Evolutionary conservation across 2,329 filamentous ascomycete species (phyloP).

Genomic region (Hypoxylon sp.): DNA sequence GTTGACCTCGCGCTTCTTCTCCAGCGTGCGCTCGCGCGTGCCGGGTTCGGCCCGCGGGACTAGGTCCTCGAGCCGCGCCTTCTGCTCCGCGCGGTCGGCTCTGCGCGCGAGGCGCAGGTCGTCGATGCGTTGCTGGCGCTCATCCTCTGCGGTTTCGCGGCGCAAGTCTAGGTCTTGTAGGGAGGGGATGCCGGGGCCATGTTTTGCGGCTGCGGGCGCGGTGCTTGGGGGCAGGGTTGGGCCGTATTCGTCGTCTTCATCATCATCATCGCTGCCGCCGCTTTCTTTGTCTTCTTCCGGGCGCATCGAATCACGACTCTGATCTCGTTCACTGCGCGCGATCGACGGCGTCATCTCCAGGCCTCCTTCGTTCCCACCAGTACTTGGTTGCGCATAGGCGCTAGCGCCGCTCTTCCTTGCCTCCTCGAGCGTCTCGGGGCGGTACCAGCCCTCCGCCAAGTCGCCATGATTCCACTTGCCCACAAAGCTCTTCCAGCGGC

Average conservation of each 20-base stretch:
- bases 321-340: no score
- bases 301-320: not conserved
- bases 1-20: slow-evolving; percentile 83
- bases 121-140: slow-evolving; percentile 62
- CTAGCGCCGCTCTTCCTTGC: slow-evolving; percentile 43
- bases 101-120: slow-evolving; percentile 74
- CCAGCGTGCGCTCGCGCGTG: slow-evolving; percentile 84
- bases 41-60: slow-evolving; percentile 86
- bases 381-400: not conserved
- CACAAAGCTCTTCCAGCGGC: slow-evolving; percentile 94
- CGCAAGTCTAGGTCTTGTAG: slow-evolving; percentile 79
- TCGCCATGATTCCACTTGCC: slow-evolving; percentile 93
- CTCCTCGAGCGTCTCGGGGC: slow-evolving; percentile 75
- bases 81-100: slow-evolving; percentile 75
- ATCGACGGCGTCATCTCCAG: slow-evolving; percentile 33
- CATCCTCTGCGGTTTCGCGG: slow-evolving; percentile 66
- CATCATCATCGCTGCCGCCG: slow-evolving; percentile 53
- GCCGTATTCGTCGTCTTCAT: slow-evolving; percentile 74
- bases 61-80: slow-evolving; percentile 83
- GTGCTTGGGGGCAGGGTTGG: slow-evolving; percentile 55
- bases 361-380: not conserved
- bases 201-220: slow-evolving; percentile 43
- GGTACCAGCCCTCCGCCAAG: slow-evolving; percentile 93
- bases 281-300: slow-evolving; percentile 42
- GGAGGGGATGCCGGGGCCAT: slow-evolving; percentile 76